Conservation (phyloP, 169 alveolate species). For the Eimeria tenella region DNA sequence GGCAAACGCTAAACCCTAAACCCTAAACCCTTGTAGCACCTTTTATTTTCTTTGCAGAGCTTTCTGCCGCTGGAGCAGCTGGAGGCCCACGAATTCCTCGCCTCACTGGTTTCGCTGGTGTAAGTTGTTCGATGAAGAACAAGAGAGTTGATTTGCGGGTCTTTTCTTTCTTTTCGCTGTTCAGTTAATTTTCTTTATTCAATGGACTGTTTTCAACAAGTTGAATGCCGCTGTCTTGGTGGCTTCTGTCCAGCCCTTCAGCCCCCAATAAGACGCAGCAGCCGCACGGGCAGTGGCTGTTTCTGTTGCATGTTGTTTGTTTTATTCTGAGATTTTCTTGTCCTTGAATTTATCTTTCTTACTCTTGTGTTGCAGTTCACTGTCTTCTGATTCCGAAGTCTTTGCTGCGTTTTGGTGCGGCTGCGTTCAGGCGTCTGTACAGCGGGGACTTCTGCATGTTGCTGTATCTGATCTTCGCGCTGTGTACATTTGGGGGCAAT, state of each 20-base stretch:
- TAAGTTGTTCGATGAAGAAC: not conserved
- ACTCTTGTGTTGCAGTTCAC: too few relatives aligned
- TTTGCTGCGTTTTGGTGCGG: not conserved
- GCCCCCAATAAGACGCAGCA: not conserved
- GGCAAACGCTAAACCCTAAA: not conserved
- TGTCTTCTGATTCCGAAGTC: not conserved
- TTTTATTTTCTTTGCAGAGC: slow-evolving; percentile 2
- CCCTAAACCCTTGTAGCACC: not conserved
- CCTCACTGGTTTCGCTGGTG: slow-evolving; percentile 46
- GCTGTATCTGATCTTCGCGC: slow-evolving; percentile 21
- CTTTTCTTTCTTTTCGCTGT: not conserved
- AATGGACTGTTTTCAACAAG: too few relatives aligned
- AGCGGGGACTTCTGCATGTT: slow-evolving; percentile 62
- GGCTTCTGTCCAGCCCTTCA: not conserved
- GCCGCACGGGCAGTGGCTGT: too few relatives aligned
- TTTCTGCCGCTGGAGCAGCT: slow-evolving; percentile 45
- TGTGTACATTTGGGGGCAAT: slow-evolving; percentile 37
- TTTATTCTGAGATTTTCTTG: too few relatives aligned
- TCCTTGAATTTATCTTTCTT: too few relatives aligned
- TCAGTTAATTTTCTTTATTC: not conserved
- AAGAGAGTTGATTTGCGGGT: not conserved
- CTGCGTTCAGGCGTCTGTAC: slow-evolving; percentile 46
- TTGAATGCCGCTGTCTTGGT: not conserved
- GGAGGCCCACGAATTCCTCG: slow-evolving; percentile 54
- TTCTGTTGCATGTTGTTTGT: too few relatives aligned